phyloP scores from a whole-genome alignment of 495 filamentous ascomycete species.

The Massariosphaeria phaeospora region DNA sequence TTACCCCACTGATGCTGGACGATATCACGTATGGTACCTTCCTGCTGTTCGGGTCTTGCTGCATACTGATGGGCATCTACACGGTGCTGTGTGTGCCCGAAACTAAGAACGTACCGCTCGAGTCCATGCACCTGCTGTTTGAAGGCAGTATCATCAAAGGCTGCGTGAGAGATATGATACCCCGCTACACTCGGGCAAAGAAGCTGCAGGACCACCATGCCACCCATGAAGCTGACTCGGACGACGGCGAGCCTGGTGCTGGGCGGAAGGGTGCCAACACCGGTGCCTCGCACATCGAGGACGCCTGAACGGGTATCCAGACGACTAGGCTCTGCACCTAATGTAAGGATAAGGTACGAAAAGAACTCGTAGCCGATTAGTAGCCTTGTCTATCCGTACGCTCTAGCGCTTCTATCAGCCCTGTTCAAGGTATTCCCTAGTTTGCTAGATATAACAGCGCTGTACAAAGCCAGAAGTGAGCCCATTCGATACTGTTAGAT shows the following conservation, averaged over 20 bases:
- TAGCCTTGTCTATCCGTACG: no score
- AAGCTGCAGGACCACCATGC: constrained; percentile 28
- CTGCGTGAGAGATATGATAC: constrained; percentile 26
- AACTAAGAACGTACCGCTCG: constrained; percentile 31
- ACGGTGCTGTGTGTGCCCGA: constrained; percentile 34
- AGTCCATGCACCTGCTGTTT: constrained; percentile 32
- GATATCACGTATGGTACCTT: constrained; percentile 43
- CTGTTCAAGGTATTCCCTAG: no score
- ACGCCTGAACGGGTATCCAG: constrained; percentile 10
- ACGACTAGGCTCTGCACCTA: neutral
- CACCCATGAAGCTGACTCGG: constrained; percentile 19
- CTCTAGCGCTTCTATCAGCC: no score
- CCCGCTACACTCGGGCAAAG: constrained; percentile 26
- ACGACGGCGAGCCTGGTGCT: neutral
- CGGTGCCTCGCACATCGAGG: constrained; percentile 25
- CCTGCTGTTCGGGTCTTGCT: constrained; percentile 39
- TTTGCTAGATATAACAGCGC: no score
- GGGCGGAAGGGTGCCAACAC: constrained; percentile 5
- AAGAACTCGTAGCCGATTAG: no score
- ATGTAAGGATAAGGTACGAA: neutral
- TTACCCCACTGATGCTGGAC: constrained; percentile 58
- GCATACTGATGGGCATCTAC: constrained; percentile 35
- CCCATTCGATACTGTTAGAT: no score
- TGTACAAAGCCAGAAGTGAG: no score
- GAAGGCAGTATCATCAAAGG: constrained; percentile 32